Conservation (phyloP, 768 basidiomycete genomes). For the Neoboletus magnificus region DNA sequence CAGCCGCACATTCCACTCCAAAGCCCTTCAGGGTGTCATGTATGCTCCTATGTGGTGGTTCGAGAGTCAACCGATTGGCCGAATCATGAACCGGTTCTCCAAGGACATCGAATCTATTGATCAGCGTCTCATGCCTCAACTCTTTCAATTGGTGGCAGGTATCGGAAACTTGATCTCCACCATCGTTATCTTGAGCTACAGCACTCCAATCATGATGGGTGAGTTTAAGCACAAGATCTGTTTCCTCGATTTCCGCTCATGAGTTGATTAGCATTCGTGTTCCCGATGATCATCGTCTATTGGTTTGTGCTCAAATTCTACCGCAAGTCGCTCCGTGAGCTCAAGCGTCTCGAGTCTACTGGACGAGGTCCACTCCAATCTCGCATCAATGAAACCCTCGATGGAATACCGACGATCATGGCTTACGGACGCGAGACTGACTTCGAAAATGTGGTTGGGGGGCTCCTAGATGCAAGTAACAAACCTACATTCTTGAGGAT, state of each 20-base stretch:
- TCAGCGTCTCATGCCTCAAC: slow-evolving; percentile 33
- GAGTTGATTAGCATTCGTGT: slow-evolving; percentile 15
- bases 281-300: slow-evolving; percentile 34
- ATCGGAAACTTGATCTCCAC: slow-evolving; percentile 25
- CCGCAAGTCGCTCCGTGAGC: slow-evolving; percentile 44
- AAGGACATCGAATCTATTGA: slow-evolving; percentile 42
- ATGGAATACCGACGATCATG: slow-evolving; percentile 45
- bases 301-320: slow-evolving; percentile 44
- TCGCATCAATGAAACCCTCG: slow-evolving; percentile 49
- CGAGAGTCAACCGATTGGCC: slow-evolving; percentile 38
- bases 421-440: slow-evolving; percentile 40
- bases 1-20: slow-evolving; percentile 27
- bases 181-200: slow-evolving; percentile 21
- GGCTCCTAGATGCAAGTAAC: slow-evolving; percentile 26
- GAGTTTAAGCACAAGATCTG: slow-evolving; percentile 26
- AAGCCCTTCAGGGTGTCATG: slow-evolving; percentile 21
- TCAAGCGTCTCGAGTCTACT: slow-evolving; percentile 44
- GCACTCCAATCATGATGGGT: slow-evolving; percentile 33
- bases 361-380: slow-evolving; percentile 49
- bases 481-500: slow-evolving; percentile 27
- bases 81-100: slow-evolving; percentile 47
- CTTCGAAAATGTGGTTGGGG: slow-evolving; percentile 21
- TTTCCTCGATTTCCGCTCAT: slow-evolving; percentile 20
- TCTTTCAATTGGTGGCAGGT: slow-evolving; percentile 27
- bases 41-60: slow-evolving; percentile 30